Evolutionary conservation across 2,329 filamentous ascomycete genomes (phyloP), one percentile per base, ranked within the genome.

Genomic region (Biscogniauxia mediterranea): DNA sequence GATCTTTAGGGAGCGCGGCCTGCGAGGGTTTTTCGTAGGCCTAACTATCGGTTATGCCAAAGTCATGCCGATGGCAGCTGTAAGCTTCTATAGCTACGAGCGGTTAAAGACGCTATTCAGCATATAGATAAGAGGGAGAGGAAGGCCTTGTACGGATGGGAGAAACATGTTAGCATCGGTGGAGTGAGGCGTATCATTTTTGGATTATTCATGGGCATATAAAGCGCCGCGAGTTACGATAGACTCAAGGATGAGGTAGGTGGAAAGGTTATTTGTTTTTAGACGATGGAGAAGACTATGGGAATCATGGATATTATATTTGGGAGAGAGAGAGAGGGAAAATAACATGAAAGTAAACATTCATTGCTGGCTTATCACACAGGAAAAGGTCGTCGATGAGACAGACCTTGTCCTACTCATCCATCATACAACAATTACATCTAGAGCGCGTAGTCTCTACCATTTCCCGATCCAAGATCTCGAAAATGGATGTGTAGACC

Each of bases 41-140:
- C 78, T 99, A 74, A 92, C 90, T 1, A 97, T 99, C 76, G 95
- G 95, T 7, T 99, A 98, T 76, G 85, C 93, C 71, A 99, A 99
- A 80, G 86, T 98, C 56, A 83, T 97, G 64, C 95, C 95, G 3
- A 90, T 99, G 91, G 87, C 80, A 26, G 95, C 95, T 13, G 81
- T 85, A 58, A 83, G 81, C 68, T 89, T 89, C 71, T 89, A 85
- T 71, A 86, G 85, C 17, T 89, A 89, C 69, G 86, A 89, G 75
- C 81, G 86, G 62, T 77, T 83, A 68, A 89, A 89, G 79, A 82
- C 78, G 52, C 77, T 81, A 66, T 77, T 93, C 66, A 87, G 86
- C 51, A 91, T 93, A 71, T 91, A 79, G 71, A 73, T 28, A 62
- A 57, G 55, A 32, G 55, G 49, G 54, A 55, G 2, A 55, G 23